These are phyloP conservation scores for Boletus reticulatus DNA, from an alignment of 768 basidiomycete genomes.

Conservation along the genomic window DNA sequence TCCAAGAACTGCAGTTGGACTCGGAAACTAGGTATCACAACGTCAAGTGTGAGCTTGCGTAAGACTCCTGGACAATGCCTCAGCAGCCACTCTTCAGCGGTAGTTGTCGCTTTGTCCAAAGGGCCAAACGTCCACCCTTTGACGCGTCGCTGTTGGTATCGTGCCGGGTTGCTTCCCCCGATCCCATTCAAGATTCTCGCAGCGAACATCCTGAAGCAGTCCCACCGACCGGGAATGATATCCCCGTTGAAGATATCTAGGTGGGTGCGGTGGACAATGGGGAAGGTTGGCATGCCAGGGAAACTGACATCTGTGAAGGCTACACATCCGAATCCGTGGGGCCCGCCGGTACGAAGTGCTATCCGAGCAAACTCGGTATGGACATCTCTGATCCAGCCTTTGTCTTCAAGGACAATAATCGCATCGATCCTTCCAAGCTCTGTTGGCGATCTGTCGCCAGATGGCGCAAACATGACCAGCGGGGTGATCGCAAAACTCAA, in stretches of 20 bases:
- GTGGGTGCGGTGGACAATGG: conserved; percentile 53
- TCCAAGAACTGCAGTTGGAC: conserved; percentile 46
- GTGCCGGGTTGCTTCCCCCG: conserved; percentile 44
- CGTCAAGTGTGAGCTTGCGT: conserved; percentile 48
- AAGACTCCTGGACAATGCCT: conserved; percentile 16
- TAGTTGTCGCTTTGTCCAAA: conserved; percentile 40
- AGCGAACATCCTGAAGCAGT: conserved; percentile 44
- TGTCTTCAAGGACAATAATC: conserved; percentile 48
- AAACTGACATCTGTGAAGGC: conserved; percentile 55
- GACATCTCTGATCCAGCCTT: conserved; percentile 49
- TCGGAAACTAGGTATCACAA: conserved; percentile 56
- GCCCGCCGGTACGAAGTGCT: conserved; percentile 28
- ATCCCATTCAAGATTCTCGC: conserved; percentile 42
- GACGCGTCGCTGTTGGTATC: conserved; percentile 47
- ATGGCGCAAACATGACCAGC: conserved; percentile 50
- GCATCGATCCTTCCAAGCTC: conserved; percentile 46
- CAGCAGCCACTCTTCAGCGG: conserved; percentile 39
- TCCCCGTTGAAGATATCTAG: conserved; percentile 52
- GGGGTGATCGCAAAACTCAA: conserved; percentile 39
- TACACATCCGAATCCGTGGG: conserved; percentile 53
- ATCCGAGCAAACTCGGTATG: conserved; percentile 39
- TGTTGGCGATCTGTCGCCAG: conserved; percentile 51
- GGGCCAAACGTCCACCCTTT: conserved; percentile 48
- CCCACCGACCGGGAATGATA: conserved; percentile 54
- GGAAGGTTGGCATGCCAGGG: conserved; percentile 63